Percentiles rank a stretch among this genome's conserved stretches.
Evolutionary conservation across 2,329 filamentous ascomycete genomes (phyloP).

Genomic region (Ophiostoma tasmaniense): DNA sequence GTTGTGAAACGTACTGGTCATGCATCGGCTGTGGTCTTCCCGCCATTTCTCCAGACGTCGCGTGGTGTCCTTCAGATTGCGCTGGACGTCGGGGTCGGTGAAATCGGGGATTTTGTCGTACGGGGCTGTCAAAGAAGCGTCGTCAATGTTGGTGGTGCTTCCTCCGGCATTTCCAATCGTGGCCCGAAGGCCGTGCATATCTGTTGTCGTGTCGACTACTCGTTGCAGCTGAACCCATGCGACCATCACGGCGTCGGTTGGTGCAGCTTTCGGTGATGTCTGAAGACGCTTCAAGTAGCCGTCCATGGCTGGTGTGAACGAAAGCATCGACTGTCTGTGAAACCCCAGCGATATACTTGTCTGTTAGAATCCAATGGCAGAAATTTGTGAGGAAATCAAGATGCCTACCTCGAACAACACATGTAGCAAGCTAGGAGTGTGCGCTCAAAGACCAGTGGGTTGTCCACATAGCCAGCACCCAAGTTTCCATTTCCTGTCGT

Average conservation of each 20-base stretch:
- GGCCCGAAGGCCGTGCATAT: not conserved
- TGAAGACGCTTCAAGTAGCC: constrained; percentile 13
- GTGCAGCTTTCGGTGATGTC: constrained; percentile 7
- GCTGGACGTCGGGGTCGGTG: not conserved
- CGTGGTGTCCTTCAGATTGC: constrained; percentile 3
- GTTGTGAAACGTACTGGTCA: constrained; percentile 13
- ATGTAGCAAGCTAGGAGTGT: constrained; percentile 17
- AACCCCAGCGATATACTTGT: not conserved
- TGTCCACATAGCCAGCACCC: not conserved
- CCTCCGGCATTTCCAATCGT: not conserved
- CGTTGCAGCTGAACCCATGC: constrained; percentile 17
- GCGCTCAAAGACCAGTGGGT: constrained; percentile 13
- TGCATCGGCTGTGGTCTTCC: constrained; percentile 4
- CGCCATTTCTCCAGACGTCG: constrained; percentile 15
- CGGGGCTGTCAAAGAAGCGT: not conserved
- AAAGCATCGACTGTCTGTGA: constrained; percentile 11
- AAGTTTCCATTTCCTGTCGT: not conserved
- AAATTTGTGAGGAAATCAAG: too few species aligned
- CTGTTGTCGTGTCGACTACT: constrained; percentile 10
- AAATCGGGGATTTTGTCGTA: not conserved
- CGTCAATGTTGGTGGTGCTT: not conserved
- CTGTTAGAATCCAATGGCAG: not conserved
- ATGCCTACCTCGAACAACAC: constrained; percentile 9
- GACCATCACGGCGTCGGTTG: constrained; percentile 8
- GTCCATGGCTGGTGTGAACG: constrained; percentile 14